phyloP scores from a whole-genome alignment of 2,329 filamentous ascomycete genomes.

The Colletotrichum magnum region DNA sequence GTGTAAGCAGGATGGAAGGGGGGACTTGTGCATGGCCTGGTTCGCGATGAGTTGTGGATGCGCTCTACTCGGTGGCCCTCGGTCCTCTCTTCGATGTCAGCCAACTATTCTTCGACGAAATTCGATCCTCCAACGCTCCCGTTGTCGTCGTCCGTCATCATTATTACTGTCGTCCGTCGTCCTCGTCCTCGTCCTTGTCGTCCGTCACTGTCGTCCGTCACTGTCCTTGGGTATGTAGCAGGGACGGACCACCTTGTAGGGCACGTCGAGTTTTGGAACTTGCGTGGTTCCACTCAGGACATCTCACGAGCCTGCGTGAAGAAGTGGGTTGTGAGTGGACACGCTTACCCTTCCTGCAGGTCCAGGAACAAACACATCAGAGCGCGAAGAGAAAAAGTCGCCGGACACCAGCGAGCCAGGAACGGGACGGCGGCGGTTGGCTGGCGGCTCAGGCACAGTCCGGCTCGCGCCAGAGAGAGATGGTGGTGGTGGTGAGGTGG shows the following conservation, averaged over 20 bases:
- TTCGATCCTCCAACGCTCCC: too few relatives aligned
- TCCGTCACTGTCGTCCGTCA: too few relatives aligned
- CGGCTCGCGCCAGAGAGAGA: constrained; percentile 2
- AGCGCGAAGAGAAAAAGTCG: background rate
- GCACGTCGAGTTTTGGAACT: background rate
- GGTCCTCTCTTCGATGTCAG: too few relatives aligned
- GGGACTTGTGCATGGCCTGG: background rate
- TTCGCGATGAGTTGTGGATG: background rate
- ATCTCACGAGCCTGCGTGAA: background rate
- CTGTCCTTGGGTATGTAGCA: too few relatives aligned
- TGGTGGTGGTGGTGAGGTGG: constrained; percentile 3
- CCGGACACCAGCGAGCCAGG: constrained; percentile 1
- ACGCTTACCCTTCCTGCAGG: constrained; percentile 15
- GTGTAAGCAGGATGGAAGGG: background rate
- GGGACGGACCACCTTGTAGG: background rate
- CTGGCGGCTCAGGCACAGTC: constrained; percentile 29
- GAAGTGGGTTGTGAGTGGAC: background rate
- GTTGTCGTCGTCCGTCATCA: too few relatives aligned
- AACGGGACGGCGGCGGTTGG: constrained; percentile 36
- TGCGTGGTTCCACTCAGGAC: background rate
- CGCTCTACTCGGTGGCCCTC: too few relatives aligned
- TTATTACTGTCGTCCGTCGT: too few relatives aligned
- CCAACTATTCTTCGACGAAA: too few relatives aligned
- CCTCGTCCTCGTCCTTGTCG: too few relatives aligned
- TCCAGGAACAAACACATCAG: constrained; percentile 11